Evolutionary conservation across 1,139 yeast species (phyloP).

Genomic region (Geotrichum australiense): DNA sequence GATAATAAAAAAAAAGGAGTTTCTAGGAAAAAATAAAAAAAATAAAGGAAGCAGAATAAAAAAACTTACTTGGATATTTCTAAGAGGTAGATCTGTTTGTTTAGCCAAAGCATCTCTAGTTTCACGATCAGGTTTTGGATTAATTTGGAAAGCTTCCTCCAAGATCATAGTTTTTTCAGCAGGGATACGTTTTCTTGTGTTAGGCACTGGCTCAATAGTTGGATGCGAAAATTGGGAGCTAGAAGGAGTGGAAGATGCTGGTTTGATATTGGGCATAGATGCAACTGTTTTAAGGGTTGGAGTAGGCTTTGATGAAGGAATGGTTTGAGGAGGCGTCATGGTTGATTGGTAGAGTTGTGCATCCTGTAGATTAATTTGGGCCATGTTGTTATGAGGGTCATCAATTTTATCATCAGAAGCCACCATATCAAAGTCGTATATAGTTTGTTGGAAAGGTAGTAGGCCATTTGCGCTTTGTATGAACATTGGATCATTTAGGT

Average conservation of each 20-base stretch:
- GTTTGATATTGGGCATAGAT: conserved; percentile 12
- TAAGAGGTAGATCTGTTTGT: conserved; percentile 27
- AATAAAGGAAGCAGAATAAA: neutral
- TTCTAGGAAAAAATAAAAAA: conserved; percentile 2
- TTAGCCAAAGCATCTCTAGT: conserved; percentile 25
- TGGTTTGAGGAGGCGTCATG: neutral
- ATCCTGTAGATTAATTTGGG: neutral
- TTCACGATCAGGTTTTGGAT: conserved; percentile 30
- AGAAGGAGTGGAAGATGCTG: conserved; percentile 1
- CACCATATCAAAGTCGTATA: neutral
- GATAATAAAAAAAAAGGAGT: neutral
- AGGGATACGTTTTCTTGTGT: conserved; percentile 27
- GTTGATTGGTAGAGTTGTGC: too few species aligned
- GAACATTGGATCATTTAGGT: neutral
- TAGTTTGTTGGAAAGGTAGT: neutral
- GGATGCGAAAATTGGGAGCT: conserved; percentile 1
- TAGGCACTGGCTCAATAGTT: conserved; percentile 9
- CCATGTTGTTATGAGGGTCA: neutral
- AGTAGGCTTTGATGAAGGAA: neutral
- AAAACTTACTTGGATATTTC: conserved; percentile 25
- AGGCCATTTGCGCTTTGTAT: neutral
- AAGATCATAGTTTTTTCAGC: conserved; percentile 27
- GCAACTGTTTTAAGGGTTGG: conserved; percentile 10
- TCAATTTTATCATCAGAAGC: too few species aligned
- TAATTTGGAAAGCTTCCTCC: conserved; percentile 27